Percentiles rank a stretch among this genome's conserved stretches.
Conservation (phyloP, 345 rosid genomes). For the Cardiospermum halicacabum region DNA sequence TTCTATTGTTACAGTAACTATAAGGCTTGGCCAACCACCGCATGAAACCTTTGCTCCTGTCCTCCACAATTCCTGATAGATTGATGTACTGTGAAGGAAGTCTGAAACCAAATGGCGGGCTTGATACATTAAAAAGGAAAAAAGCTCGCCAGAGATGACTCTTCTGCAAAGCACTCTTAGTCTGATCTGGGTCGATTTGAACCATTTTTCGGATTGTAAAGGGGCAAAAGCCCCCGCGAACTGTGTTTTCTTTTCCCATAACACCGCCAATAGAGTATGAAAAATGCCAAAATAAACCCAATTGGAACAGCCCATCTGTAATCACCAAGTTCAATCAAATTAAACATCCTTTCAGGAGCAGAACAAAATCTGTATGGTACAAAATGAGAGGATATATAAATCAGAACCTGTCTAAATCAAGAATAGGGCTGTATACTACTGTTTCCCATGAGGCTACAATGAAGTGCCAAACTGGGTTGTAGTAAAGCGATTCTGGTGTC, state of each 20-base stretch:
- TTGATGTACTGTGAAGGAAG: conserved; percentile 7
- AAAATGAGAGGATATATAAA: background rate
- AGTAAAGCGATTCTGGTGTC: conserved; percentile 93
- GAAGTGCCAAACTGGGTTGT: conserved; percentile 92
- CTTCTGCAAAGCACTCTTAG: conserved; percentile 21
- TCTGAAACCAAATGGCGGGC: conserved; percentile 20
- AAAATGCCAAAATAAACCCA: conserved; percentile 38
- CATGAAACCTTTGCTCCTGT: conserved; percentile 14
- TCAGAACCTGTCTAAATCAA: conserved; percentile 87
- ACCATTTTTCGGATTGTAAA: conserved; percentile 53
- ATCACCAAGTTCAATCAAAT: background rate
- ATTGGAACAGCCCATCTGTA: conserved; percentile 94
- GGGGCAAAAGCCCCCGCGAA: conserved; percentile 65
- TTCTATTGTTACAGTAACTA: conserved; percentile 8
- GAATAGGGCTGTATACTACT: conserved; percentile 85
- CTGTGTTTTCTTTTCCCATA: conserved; percentile 72
- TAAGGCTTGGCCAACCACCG: conserved; percentile 4
- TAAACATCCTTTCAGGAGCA: background rate
- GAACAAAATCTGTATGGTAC: background rate
- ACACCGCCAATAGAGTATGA: conserved; percentile 78
- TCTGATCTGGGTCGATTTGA: conserved; percentile 75
- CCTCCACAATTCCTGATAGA: conserved; percentile 5
- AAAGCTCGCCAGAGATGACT: conserved; percentile 26
- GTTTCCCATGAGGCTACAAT: conserved; percentile 89
- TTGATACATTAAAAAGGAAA: conserved; percentile 16